phyloP scores from a whole-genome alignment of 169 alveolate species.

The Cystoisospora suis region DNA sequence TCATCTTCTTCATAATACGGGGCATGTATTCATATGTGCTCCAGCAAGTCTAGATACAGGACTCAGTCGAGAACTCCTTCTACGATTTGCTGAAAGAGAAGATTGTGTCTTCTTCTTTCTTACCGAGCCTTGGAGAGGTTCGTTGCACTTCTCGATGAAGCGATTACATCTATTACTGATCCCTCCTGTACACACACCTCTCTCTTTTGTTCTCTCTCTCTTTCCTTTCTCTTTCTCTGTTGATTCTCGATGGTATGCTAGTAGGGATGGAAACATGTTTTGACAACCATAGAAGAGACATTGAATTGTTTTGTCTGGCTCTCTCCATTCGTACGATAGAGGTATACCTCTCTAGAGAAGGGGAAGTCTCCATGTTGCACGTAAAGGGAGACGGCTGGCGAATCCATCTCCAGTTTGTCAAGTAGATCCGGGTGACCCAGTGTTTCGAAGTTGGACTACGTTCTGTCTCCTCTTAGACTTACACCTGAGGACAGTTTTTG shows the following conservation, averaged over 20 bases:
- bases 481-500: too few relatives aligned
- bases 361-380: too few relatives aligned
- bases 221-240: background rate
- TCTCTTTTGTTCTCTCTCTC: background rate
- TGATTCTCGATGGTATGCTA: background rate
- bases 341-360: too few relatives aligned
- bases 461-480: too few relatives aligned
- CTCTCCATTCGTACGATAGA: background rate
- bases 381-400: too few relatives aligned
- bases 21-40: background rate
- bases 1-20: background rate
- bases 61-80: background rate
- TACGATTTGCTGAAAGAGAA: background rate
- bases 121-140: background rate
- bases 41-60: slow-evolving; percentile 22
- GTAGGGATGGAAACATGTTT: background rate
- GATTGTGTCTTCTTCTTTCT: background rate
- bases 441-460: too few relatives aligned
- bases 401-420: too few relatives aligned
- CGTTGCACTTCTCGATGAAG: background rate
- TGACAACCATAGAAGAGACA: background rate
- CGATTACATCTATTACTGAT: too few relatives aligned
- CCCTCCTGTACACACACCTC: too few relatives aligned
- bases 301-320: background rate
- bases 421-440: too few relatives aligned